Evolutionary conservation across 2,329 filamentous ascomycete genomes (phyloP).

Genomic region (Madurella mycetomatis): DNA sequence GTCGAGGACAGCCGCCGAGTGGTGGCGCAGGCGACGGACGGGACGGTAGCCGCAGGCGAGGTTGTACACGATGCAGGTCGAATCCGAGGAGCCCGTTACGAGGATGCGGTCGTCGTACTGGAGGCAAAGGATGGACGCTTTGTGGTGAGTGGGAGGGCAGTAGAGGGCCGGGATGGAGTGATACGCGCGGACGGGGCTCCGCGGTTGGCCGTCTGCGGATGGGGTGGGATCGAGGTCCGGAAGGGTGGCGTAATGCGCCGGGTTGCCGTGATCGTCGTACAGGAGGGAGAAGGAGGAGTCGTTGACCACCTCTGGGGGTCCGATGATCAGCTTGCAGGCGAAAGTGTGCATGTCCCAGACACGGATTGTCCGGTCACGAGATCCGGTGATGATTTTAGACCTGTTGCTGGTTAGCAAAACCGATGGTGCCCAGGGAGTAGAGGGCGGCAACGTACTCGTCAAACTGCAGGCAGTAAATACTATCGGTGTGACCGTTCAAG

Average conservation of each 20-base stretch:
- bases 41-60: conserved; percentile 74
- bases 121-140: conserved; percentile 88
- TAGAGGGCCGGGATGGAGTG: conserved; percentile 50
- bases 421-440: too few species aligned
- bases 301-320: conserved; percentile 63
- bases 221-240: conserved; percentile 41
- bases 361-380: conserved; percentile 89
- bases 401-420: conserved; percentile 39
- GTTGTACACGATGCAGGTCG: conserved; percentile 86
- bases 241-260: conserved; percentile 52
- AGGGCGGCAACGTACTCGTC: conserved; percentile 67
- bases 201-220: conserved; percentile 18
- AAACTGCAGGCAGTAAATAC: conserved; percentile 96
- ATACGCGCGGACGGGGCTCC: conserved; percentile 32
- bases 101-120: conserved; percentile 92
- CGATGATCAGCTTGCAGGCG: conserved; percentile 80
- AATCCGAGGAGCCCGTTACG: conserved; percentile 91
- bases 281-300: conserved; percentile 43
- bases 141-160: conserved; percentile 67
- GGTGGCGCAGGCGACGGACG: conserved; percentile 69
- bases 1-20: conserved; percentile 86
- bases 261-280: conserved; percentile 46
- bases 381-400: conserved; percentile 93
- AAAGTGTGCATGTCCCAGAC: conserved; percentile 93
- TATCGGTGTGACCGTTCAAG: conserved; percentile 88